Conservation (phyloP, 2,329 filamentous ascomycete species). For the Blumeria graminis region DNA sequence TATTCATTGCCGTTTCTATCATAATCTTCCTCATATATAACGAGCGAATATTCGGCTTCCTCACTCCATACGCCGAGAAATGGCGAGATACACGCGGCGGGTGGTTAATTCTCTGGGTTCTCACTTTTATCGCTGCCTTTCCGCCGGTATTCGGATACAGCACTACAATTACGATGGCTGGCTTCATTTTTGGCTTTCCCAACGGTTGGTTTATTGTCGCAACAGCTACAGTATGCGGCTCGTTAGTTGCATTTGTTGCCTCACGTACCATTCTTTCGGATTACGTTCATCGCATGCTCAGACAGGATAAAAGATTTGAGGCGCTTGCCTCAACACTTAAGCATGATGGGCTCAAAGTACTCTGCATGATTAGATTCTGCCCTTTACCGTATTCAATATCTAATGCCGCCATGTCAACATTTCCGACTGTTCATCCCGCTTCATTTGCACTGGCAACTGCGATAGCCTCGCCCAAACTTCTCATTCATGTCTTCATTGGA, state of each 20-base stretch:
- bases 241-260: slow-evolving; percentile 54
- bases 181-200: slow-evolving; percentile 48
- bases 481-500: slow-evolving; percentile 85
- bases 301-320: slow-evolving; percentile 64
- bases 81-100: slow-evolving; percentile 56
- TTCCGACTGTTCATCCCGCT: slow-evolving; percentile 59
- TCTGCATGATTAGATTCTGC: slow-evolving; percentile 80
- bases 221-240: slow-evolving; percentile 53
- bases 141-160: slow-evolving; percentile 50
- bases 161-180: slow-evolving; percentile 39
- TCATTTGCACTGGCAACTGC: slow-evolving; percentile 66
- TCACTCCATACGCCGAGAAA: slow-evolving; percentile 47
- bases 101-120: slow-evolving; percentile 39
- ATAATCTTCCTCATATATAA: slow-evolving; percentile 57
- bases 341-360: slow-evolving; percentile 66
- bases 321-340: slow-evolving; percentile 73
- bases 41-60: slow-evolving; percentile 50
- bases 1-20: slow-evolving; percentile 26
- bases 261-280: slow-evolving; percentile 54
- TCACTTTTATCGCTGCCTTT: slow-evolving; percentile 43
- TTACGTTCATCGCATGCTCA: slow-evolving; percentile 61
- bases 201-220: slow-evolving; percentile 51
- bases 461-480: slow-evolving; percentile 58
- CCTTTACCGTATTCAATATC: slow-evolving; percentile 80
- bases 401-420: slow-evolving; percentile 84